Percentiles rank a stretch among this genome's conserved stretches.
phyloP scores from a whole-genome alignment of 164 flowering plant genomes.

The Tinospora cordifolia region DNA sequence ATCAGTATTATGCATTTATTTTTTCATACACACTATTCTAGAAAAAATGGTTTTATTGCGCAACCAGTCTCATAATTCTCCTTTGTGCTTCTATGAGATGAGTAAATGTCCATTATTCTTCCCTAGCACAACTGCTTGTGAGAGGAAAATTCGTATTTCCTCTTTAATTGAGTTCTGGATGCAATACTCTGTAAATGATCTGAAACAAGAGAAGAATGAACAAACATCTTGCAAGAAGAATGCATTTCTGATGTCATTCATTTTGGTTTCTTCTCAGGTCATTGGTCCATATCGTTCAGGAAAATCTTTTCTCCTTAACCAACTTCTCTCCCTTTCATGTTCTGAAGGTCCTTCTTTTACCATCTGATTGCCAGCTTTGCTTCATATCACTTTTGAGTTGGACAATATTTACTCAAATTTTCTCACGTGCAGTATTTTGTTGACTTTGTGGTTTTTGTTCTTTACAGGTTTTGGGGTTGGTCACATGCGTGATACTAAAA shows the following conservation, averaged over 20 bases:
- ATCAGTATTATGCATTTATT: no score
- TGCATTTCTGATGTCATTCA: conserved; percentile 2
- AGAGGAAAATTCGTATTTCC: not conserved
- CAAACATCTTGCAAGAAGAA: not conserved
- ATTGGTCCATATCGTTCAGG: conserved; percentile 99
- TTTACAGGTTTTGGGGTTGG: conserved; percentile 97
- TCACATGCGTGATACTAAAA: conserved; percentile 99
- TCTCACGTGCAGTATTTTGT: not conserved
- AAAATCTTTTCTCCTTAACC: conserved; percentile 95
- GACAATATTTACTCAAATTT: not conserved
- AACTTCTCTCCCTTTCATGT: conserved; percentile 97
- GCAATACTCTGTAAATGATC: not conserved
- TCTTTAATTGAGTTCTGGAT: not conserved
- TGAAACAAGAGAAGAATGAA: not conserved
- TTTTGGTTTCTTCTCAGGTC: conserved; percentile 48
- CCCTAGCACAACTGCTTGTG: not conserved
- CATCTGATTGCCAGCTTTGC: not conserved
- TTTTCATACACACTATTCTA: no score
- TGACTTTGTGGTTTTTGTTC: conserved; percentile 6
- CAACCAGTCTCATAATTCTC: not conserved
- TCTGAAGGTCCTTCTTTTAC: conserved; percentile 56
- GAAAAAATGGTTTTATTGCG: no score
- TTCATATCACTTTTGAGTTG: not conserved
- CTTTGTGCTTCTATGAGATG: not conserved
- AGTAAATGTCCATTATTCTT: not conserved